Percentiles rank a stretch among this genome's conserved stretches.
Evolutionary conservation across 177 flowering plant species (phyloP).

Genomic region (Vitis hybrid): DNA sequence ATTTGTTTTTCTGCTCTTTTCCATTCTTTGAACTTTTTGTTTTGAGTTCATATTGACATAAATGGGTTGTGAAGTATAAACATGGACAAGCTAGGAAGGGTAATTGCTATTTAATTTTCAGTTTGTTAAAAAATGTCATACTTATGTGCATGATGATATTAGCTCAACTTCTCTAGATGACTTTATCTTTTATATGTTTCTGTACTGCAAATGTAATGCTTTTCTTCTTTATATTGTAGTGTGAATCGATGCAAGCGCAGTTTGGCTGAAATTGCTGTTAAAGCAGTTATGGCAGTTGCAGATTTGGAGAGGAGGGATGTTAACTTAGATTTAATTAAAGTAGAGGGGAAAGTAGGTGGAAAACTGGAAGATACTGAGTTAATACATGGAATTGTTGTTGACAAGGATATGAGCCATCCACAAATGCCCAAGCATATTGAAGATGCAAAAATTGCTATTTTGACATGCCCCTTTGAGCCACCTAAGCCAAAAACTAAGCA

Average conservation of each 20-base stretch:
- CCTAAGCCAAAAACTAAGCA: constrained; percentile 99
- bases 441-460: constrained; percentile 89
- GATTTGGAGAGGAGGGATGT: constrained; percentile 98
- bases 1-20: too few species aligned
- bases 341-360: constrained; percentile 99
- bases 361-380: constrained; percentile 95
- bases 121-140: too few species aligned
- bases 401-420: constrained; percentile 99
- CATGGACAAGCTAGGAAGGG: too few species aligned
- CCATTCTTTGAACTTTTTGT: too few species aligned
- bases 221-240: constrained; percentile 39
- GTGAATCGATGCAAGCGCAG: constrained; percentile 92
- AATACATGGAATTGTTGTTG: constrained; percentile 85
- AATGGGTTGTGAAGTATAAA: too few species aligned
- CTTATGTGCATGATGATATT: too few species aligned
- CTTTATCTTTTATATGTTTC: neutral
- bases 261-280: constrained; percentile 97
- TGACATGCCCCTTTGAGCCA: constrained; percentile 99
- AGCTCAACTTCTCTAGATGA: too few species aligned
- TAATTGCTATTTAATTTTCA: too few species aligned
- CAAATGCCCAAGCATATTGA: constrained; percentile 97
- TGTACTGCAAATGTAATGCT: neutral
- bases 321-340: constrained; percentile 86
- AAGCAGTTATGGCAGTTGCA: constrained; percentile 94
- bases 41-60: too few species aligned